Percentiles rank a stretch among this genome's conserved stretches.
Conservation (phyloP, 2,329 filamentous ascomycete genomes). For the Curvularia verruculosa region DNA sequence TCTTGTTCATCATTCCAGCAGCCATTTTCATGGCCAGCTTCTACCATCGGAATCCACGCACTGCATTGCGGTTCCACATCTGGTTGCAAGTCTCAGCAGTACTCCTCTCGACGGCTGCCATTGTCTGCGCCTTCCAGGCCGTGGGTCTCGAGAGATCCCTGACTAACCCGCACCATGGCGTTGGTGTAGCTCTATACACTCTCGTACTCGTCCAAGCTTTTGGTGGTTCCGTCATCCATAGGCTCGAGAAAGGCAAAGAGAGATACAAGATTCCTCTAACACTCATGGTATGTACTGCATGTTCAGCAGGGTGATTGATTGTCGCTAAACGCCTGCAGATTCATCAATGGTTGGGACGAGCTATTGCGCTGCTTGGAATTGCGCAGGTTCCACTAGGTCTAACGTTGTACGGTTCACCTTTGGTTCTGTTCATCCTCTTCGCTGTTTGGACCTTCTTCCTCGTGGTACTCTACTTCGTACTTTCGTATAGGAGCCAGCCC, state of each 20-base stretch:
- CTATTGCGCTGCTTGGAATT: constrained; percentile 80
- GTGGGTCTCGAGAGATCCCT: constrained; percentile 74
- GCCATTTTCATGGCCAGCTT: constrained; percentile 79
- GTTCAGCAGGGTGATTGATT: background rate
- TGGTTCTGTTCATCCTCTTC: constrained; percentile 83
- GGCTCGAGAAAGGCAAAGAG: constrained; percentile 59
- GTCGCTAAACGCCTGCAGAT: constrained; percentile 61
- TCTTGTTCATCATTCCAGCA: constrained; percentile 73
- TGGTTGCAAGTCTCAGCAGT: constrained; percentile 75
- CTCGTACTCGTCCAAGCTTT: constrained; percentile 73
- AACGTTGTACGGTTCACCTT: constrained; percentile 89
- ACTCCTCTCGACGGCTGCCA: constrained; percentile 70
- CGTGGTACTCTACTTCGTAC: constrained; percentile 76
- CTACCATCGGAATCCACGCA: constrained; percentile 66
- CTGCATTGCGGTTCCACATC: constrained; percentile 72
- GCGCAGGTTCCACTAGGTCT: constrained; percentile 87
- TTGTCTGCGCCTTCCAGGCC: constrained; percentile 78
- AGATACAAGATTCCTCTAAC: constrained; percentile 63
- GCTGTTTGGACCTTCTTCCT: constrained; percentile 77
- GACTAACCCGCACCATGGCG: constrained; percentile 84
- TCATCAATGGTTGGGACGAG: constrained; percentile 86
- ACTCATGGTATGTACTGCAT: constrained; percentile 56
- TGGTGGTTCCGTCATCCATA: constrained; percentile 69
- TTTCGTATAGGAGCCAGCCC: constrained; percentile 72
- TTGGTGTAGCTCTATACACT: constrained; percentile 78